Conservation (phyloP, 2,329 filamentous ascomycete species). For the Chalaropsis ovoidea region DNA sequence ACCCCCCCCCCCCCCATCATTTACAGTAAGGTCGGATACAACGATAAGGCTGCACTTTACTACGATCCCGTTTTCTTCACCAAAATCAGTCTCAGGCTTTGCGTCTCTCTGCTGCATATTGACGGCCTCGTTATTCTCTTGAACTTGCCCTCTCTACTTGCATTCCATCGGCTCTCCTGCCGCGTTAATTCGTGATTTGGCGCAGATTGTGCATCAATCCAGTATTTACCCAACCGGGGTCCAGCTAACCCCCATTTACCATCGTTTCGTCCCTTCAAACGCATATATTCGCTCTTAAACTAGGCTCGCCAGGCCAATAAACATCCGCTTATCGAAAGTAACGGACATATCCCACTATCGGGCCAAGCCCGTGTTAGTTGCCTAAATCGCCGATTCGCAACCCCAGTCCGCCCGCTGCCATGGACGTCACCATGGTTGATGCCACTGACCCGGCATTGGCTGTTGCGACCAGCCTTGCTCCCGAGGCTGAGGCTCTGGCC, state of each 20-base stretch:
- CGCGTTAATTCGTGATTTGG: slow-evolving; percentile 2
- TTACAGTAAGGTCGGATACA: slow-evolving; percentile 6
- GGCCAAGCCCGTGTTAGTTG: slow-evolving; percentile 17
- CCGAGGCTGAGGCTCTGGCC: slow-evolving; percentile 19
- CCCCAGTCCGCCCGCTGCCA: not conserved
- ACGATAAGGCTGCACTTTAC: slow-evolving; percentile 14
- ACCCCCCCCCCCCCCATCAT: not conserved
- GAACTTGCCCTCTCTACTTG: not conserved
- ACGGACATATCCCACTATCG: slow-evolving; percentile 22
- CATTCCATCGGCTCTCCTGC: not conserved
- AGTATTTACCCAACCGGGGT: slow-evolving; percentile 19
- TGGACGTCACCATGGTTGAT: slow-evolving; percentile 22
- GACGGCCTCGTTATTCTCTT: not conserved
- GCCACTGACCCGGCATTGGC: slow-evolving; percentile 14
- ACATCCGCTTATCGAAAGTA: slow-evolving; percentile 7
- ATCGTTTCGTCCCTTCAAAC: slow-evolving; percentile 14
- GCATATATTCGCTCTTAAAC: slow-evolving; percentile 11
- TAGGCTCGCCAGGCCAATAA: slow-evolving; percentile 11
- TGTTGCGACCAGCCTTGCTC: slow-evolving; percentile 12
- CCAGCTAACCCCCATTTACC: slow-evolving; percentile 9
- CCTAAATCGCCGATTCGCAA: not conserved
- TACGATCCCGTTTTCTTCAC: not conserved
- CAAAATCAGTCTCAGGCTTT: not conserved
- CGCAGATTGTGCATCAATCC: slow-evolving; percentile 16
- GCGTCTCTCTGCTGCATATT: not conserved